Conservation (phyloP, 2,329 filamentous ascomycete species). For the Tolypocladium album region DNA sequence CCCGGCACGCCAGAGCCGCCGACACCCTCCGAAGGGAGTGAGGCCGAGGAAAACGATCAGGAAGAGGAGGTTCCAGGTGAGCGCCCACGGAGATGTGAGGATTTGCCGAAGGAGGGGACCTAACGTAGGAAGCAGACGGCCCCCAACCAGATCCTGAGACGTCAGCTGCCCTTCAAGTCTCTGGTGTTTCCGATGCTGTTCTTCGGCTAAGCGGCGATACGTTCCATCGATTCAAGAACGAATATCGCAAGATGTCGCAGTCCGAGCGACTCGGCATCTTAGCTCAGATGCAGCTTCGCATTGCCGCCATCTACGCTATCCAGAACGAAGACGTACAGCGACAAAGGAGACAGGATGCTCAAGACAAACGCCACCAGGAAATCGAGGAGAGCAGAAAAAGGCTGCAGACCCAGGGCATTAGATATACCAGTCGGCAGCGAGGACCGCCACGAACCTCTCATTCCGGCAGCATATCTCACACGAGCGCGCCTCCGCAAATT, state of each 20-base stretch:
- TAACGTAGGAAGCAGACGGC: constrained; percentile 13
- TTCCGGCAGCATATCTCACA: constrained; percentile 9
- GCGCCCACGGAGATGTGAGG: not conserved
- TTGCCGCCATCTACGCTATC: constrained; percentile 32
- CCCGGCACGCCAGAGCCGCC: constrained; percentile 31
- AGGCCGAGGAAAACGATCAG: constrained; percentile 22
- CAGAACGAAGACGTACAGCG: constrained; percentile 33
- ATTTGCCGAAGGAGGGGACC: not conserved
- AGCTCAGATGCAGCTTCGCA: constrained; percentile 28
- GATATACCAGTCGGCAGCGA: constrained; percentile 9
- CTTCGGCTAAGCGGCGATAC: constrained; percentile 31
- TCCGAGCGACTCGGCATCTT: constrained; percentile 26
- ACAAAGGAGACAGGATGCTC: constrained; percentile 24
- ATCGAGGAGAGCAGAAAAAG: constrained; percentile 22
- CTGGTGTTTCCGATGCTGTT: constrained; percentile 25
- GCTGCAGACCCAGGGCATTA: constrained; percentile 13
- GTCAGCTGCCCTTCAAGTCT: constrained; percentile 24
- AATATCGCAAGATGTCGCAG: constrained; percentile 31
- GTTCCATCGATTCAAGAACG: constrained; percentile 31
- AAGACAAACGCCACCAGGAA: constrained; percentile 25
- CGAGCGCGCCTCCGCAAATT: constrained; percentile 6
- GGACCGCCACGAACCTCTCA: not conserved
- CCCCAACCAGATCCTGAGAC: constrained; percentile 25
- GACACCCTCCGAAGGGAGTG: constrained; percentile 19
- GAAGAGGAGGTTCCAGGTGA: constrained; percentile 10